phyloP scores from a whole-genome alignment of 495 filamentous ascomycete genomes.

The Penicillium maclennaniae region DNA sequence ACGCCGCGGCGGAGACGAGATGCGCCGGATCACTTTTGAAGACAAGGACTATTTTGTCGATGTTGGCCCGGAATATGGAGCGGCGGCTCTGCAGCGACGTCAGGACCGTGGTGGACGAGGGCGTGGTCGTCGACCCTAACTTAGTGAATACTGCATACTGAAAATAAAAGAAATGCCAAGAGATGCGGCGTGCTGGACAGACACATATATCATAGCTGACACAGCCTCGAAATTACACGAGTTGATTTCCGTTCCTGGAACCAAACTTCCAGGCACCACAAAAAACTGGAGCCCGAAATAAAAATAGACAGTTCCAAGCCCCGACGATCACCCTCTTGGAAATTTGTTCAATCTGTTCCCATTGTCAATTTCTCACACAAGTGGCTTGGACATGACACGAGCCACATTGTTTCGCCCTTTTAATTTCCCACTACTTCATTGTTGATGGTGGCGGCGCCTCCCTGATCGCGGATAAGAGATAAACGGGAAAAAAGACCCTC shows the following conservation, averaged over 20 bases:
- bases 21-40: conserved; percentile 77
- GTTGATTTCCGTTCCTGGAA: background rate
- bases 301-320: conserved; percentile 13
- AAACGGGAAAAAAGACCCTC: conserved; percentile 11
- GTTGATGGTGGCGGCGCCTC: conserved; percentile 9
- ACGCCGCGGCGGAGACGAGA: conserved; percentile 55
- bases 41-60: conserved; percentile 67
- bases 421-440: background rate
- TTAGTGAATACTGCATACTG: background rate
- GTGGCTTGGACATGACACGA: background rate
- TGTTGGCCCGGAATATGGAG: conserved; percentile 63
- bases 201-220: conserved; percentile 1
- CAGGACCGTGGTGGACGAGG: conserved; percentile 37
- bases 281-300: conserved; percentile 4
- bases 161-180: background rate
- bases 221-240: background rate
- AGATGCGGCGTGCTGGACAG: background rate
- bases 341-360: background rate
- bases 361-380: background rate
- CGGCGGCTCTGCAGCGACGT: conserved; percentile 27
- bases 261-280: background rate
- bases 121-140: conserved; percentile 14
- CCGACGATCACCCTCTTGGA: conserved; percentile 10
- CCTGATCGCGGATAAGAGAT: conserved; percentile 27
- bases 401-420: conserved; percentile 1